phyloP scores from a whole-genome alignment of 1,139 yeast genomes.

The Blastobotrys aristatus region DNA sequence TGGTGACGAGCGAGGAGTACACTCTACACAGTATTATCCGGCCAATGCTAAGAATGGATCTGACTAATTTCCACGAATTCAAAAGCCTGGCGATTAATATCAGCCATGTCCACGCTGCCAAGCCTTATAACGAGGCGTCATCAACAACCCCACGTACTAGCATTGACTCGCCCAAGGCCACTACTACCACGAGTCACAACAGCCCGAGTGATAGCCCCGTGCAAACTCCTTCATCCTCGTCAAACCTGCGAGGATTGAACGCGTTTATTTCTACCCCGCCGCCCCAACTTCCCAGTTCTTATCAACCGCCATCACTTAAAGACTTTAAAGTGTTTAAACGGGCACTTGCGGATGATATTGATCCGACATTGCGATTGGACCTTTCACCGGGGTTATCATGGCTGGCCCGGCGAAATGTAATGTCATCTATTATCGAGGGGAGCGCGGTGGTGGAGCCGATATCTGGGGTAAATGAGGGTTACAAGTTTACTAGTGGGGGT shows the following conservation, averaged over 20 bases:
- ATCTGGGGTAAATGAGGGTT: conserved; percentile 69
- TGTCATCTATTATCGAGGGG: conserved; percentile 71
- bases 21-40: conserved; percentile 16
- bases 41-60: conserved; percentile 23
- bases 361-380: conserved; percentile 59
- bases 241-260: neutral
- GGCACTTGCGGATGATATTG: conserved; percentile 72
- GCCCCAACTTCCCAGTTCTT: neutral
- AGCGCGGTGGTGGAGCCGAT: conserved; percentile 82
- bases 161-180: neutral
- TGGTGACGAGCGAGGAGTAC: conserved; percentile 5
- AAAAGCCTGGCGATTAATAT: conserved; percentile 13
- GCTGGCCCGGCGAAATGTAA: conserved; percentile 53
- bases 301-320: conserved; percentile 34
- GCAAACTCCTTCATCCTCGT: neutral
- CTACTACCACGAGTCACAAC: neutral
- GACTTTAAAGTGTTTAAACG: conserved; percentile 60
- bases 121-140: neutral
- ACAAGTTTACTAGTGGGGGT: conserved; percentile 18
- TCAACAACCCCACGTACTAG: neutral
- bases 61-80: conserved; percentile 15
- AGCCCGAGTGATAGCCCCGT: conserved; percentile 4
- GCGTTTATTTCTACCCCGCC: neutral
- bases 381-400: conserved; percentile 57
- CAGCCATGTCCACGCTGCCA: conserved; percentile 11